Base-by-base conservation (phyloP, 202 grass and related monocot genomes). In the Setaria italica region DNA sequence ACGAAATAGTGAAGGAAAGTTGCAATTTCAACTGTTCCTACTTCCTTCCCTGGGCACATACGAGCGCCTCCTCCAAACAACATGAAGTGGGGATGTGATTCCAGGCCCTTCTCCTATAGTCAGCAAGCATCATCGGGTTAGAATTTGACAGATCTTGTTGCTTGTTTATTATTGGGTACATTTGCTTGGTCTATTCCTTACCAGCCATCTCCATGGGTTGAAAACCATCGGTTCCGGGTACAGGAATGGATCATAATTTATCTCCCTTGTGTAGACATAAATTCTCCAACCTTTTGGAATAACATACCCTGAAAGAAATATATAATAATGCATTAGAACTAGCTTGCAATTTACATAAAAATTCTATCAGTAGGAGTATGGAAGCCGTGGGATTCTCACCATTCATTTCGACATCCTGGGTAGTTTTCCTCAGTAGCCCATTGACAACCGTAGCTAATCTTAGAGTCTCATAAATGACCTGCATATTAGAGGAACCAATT, bases 131-230 rank as follows among this genome's bases (percentile, higher is more conserved):
- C 12, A 55, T 14, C 21, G 29, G 65, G 65, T 84, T 66, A 91
- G 49, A 83, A 82, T 68, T 33, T 9, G 34, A 66, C 70, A 39
- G 41, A 65, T 81, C 1, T 11, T 60, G 0, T 55, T 82, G 50
- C 7, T 7, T 25, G 33, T 68, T 75, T 37, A 67, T 69, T 32
- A 12, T 43, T 86, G 8, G 39, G 3, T 51, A 73, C 51, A 48
- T 17, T 47, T 74, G 16, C 20, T 37, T 58, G 81, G 37, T 57
- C 17, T 19, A 33, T n/a, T 66, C 13, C 95, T 86, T 88, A 98
- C 95, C 93, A 92, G 84, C 95, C 95, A 98, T 87, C 95, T 95
- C 95, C 95, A 95, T 88, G 95, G 95, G 79, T 98, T 90, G 91
- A 98, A 98, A 34, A 83, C 69, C 67, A 89, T 90, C 0, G 95